phyloP scores from a whole-genome alignment of 2,329 filamentous ascomycete species.

The Trichoderma breve region DNA sequence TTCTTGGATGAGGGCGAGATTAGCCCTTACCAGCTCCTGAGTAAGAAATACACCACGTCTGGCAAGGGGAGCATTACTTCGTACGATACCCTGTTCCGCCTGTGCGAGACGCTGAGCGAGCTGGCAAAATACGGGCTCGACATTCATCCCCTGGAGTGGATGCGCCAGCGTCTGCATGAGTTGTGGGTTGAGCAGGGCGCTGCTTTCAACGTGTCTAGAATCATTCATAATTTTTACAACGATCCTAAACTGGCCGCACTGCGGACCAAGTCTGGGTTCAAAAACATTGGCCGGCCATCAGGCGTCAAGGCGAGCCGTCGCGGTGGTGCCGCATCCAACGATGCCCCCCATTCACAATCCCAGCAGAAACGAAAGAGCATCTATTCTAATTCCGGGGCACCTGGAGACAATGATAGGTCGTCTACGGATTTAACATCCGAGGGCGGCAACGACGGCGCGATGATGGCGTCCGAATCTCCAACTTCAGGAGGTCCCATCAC shows the following conservation, averaged over 20 bases:
- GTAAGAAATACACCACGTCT: conserved; percentile 48
- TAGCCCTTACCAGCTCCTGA: conserved; percentile 56
- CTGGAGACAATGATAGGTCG: conserved; percentile 27
- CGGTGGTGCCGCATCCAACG: conserved; percentile 24
- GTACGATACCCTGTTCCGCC: conserved; percentile 57
- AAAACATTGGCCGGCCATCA: conserved; percentile 57
- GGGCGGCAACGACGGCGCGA: conserved; percentile 20
- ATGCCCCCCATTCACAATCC: conserved; percentile 25
- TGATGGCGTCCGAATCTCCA: conserved; percentile 15
- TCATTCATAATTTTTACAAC: conserved; percentile 55
- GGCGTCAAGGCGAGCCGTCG: conserved; percentile 39
- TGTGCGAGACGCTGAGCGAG: conserved; percentile 54
- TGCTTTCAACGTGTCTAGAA: conserved; percentile 51
- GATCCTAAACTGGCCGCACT: conserved; percentile 51
- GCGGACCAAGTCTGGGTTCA: conserved; percentile 52
- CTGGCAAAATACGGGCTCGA: conserved; percentile 53
- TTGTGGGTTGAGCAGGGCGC: conserved; percentile 43
- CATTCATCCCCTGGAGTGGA: conserved; percentile 54
- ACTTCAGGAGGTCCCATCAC: conserved; percentile 9
- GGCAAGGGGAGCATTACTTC: conserved; percentile 44
- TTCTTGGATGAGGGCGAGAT: conserved; percentile 52
- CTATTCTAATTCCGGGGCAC: conserved; percentile 31
- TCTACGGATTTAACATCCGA: conserved; percentile 31
- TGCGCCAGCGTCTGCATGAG: conserved; percentile 56
- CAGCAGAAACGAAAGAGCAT: conserved; percentile 35